A percentile compares a stretch with the other conserved stretches of the same genome.
Conservation (phyloP, 2,329 filamentous ascomycete genomes). For the Coniella lustricola region DNA sequence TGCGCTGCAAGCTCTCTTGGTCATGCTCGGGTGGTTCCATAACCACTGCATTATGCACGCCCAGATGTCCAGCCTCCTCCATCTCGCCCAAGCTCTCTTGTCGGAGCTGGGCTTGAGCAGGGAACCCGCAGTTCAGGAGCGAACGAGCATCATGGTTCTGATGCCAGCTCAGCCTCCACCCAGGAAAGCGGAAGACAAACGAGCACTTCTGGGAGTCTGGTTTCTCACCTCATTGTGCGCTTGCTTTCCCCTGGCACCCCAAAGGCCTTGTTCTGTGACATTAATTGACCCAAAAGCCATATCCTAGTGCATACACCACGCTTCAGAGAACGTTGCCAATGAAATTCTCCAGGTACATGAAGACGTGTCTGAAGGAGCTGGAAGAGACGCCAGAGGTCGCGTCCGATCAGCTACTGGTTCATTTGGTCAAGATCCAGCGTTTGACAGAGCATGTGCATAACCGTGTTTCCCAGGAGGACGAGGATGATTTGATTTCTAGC, state of each 20-base stretch:
- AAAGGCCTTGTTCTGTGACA: background rate
- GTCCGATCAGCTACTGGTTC: conserved; percentile 38
- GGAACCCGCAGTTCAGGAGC: conserved; percentile 33
- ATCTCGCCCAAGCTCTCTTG: conserved; percentile 39
- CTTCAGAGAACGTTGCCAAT: conserved; percentile 40
- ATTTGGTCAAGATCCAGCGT: conserved; percentile 42
- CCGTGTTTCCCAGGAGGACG: conserved; percentile 30
- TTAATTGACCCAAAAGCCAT: conserved; percentile 9
- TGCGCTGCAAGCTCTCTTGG: conserved; percentile 40
- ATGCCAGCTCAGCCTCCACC: conserved; percentile 30
- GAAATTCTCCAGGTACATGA: conserved; percentile 45
- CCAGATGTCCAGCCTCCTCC: conserved; percentile 44
- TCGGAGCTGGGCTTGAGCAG: conserved; percentile 40
- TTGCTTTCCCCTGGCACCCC: background rate
- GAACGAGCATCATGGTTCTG: conserved; percentile 35
- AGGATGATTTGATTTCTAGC: conserved; percentile 25
- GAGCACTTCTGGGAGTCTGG: conserved; percentile 47
- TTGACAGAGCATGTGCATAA: conserved; percentile 43
- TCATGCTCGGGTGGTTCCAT: conserved; percentile 45
- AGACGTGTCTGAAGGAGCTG: conserved; percentile 41
- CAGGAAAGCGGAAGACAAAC: conserved; percentile 44
- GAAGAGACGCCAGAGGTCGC: conserved; percentile 37
- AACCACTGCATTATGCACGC: conserved; percentile 47
- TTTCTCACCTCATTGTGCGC: conserved; percentile 47
- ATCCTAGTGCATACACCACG: conserved; percentile 31